Base-by-base conservation (phyloP, 139 green algal genomes). In the Coelastrella sp. region DNA sequence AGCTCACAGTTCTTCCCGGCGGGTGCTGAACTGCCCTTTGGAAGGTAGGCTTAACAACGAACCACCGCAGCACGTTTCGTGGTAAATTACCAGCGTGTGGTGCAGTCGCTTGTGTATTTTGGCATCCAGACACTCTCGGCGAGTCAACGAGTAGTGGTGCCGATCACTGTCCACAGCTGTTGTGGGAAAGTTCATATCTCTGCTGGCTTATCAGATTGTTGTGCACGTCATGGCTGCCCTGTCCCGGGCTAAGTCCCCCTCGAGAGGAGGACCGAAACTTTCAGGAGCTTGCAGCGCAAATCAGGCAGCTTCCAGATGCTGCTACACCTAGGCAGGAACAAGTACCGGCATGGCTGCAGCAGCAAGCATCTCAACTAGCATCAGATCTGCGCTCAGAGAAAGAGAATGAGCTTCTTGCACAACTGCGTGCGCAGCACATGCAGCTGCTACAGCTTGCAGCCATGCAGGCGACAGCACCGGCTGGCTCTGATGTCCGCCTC, bases 1-100 rank as follows among this genome's bases (percentile, higher is more conserved):
- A 65, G 61, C 14, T 88, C 82, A 5, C 64, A 88, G 64, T 88
- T 88, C 82, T 88, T 88, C 54, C 54, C 82, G n/a, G 82, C 82
- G 8, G 65, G 82, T n/a, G 64, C 58, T 58, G 4, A n/a, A 23
- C 64, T 88, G 4, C 82, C 82, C 82, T 77, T 88, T 66, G 76
- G 76, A 8, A 76, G 68, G 68, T 76, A 17, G 8, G 68, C 6
- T 32, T 5, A 23, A 32, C 17, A 76, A 76, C 68, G 17, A 4
- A 22, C 68, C 32, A 47, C 32, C 32, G 32, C 32, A 47, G 32
- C 32, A 47, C 32, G 32, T 47, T 47, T 47, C 32, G 32, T 47
- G 32, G 32, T 47, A 47, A 47, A 47, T 47, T 47, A 47, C 32
- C 32, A 47, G 1, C 32, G 32, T 47, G 32, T 47, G 32, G 32